Conservation (phyloP, 2,329 filamentous ascomycete genomes). For the Arthroderma sp. region DNA sequence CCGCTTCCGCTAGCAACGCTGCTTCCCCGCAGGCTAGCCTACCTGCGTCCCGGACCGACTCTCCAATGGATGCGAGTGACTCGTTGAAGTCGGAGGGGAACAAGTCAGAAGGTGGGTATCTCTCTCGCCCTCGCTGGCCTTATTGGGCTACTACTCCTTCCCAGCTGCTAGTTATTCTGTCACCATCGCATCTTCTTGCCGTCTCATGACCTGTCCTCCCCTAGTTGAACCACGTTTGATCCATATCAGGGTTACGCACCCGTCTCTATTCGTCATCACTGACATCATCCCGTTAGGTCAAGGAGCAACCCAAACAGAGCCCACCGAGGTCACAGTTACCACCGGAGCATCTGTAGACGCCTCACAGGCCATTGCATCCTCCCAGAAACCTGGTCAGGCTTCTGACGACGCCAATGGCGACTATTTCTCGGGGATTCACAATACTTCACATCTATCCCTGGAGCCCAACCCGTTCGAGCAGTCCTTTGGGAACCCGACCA, state of each 20-base stretch:
- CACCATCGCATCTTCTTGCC: background rate
- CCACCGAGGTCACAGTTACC: conserved; percentile 35
- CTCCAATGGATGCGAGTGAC: conserved; percentile 36
- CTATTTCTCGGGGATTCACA: conserved; percentile 54
- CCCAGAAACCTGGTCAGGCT: conserved; percentile 43
- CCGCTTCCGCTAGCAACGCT: conserved; percentile 30
- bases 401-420: conserved; percentile 37
- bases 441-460: conserved; percentile 39
- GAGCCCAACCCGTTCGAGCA: conserved; percentile 97
- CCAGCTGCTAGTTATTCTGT: background rate
- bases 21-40: conserved; percentile 23
- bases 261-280: background rate
- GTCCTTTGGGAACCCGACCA: conserved; percentile 60
- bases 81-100: conserved; percentile 15
- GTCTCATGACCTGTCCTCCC: background rate
- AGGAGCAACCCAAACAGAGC: conserved; percentile 16
- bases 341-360: conserved; percentile 43
- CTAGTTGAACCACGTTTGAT: background rate
- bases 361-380: conserved; percentile 56
- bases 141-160: background rate
- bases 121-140: background rate
- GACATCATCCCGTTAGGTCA: conserved; percentile 12
- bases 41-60: conserved; percentile 25
- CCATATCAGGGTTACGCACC: background rate
- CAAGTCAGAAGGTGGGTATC: conserved; percentile 30